Evolutionary conservation across 2,329 filamentous ascomycete species (phyloP).

Genomic region (Ophiosphaerella herpotricha): DNA sequence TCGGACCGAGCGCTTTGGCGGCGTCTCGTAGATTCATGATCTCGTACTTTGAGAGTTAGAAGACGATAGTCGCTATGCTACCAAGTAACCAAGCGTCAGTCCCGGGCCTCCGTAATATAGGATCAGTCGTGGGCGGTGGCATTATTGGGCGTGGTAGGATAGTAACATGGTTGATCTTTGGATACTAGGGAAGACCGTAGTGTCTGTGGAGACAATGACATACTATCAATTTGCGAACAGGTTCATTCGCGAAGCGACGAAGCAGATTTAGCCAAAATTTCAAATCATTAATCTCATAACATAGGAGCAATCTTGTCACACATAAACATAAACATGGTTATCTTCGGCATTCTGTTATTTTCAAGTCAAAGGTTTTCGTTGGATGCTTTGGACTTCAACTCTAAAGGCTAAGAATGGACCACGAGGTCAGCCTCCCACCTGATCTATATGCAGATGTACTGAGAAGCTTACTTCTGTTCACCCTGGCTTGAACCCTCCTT

Average conservation of each 20-base stretch:
- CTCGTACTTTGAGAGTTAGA: too few species aligned
- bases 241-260: too few species aligned
- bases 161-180: background rate
- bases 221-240: too few species aligned
- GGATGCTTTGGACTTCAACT: background rate
- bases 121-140: background rate
- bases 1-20: slow-evolving; percentile 38
- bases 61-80: too few species aligned
- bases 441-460: slow-evolving; percentile 16
- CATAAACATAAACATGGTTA: too few species aligned
- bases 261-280: too few species aligned
- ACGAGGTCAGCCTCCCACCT: slow-evolving; percentile 19
- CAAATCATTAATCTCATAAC: too few species aligned
- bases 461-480: slow-evolving; percentile 53
- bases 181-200: too few species aligned
- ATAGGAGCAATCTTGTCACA: too few species aligned
- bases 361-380: background rate
- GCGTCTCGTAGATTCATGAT: slow-evolving; percentile 24
- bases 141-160: background rate
- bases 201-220: too few species aligned
- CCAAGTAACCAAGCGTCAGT: background rate
- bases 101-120: background rate
- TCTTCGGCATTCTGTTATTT: background rate
- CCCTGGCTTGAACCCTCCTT: slow-evolving; percentile 71
- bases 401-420: slow-evolving; percentile 18